Evolutionary conservation across 2,329 filamentous ascomycete species (phyloP).

Genomic region (Fusarium neocosmosporiellum): DNA sequence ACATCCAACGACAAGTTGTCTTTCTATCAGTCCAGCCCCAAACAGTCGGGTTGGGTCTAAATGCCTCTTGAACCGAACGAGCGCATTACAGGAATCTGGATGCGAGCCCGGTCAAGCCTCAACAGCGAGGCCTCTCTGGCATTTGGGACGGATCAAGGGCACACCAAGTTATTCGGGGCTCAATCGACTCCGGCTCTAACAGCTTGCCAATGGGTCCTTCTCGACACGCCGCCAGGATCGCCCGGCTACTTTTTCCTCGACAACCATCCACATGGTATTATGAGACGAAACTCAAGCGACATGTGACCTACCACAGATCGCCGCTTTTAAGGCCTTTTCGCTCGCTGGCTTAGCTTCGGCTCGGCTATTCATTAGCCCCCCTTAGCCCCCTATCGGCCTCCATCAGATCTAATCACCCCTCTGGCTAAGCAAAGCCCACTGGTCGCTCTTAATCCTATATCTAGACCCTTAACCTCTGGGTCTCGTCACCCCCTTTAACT

Average conservation of each 20-base stretch:
- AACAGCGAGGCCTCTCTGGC: not conserved
- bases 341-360: not conserved
- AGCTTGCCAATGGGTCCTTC: not conserved
- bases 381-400: not conserved
- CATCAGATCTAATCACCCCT: not conserved
- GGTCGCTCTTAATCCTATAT: not conserved
- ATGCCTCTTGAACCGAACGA: not conserved
- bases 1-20: not conserved
- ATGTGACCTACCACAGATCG: not conserved
- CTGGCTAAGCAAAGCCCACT: not conserved
- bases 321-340: not conserved
- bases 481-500: not conserved
- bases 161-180: not conserved
- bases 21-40: not conserved
- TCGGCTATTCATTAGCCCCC: not conserved
- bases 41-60: not conserved
- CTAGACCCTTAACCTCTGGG: not conserved
- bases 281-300: not conserved
- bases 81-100: not conserved
- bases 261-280: not conserved
- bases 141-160: not conserved
- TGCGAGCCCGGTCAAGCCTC: not conserved
- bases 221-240: not conserved
- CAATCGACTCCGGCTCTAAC: not conserved
- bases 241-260: constrained; percentile 1